A percentile compares a stretch with the other conserved stretches of the same genome.
Evolutionary conservation across 352 stramenopile genomes (phyloP).

Genomic region (Globisporangium cystogenes): DNA sequence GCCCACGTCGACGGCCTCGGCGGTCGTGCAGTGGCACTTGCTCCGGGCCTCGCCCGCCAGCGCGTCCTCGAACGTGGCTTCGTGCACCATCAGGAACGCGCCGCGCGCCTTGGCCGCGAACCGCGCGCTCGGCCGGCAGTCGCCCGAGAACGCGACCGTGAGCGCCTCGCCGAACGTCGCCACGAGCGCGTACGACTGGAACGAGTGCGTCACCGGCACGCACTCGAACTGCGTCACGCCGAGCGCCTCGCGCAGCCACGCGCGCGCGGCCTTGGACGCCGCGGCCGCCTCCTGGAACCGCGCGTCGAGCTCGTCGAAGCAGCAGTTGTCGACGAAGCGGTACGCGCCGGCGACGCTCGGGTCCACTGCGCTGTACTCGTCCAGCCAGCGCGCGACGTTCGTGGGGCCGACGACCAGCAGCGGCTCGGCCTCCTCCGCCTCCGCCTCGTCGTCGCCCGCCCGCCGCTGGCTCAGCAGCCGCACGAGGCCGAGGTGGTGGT

Average conservation of each 20-base stretch:
- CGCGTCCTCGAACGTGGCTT: slow-evolving; percentile 97
- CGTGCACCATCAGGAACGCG: slow-evolving; percentile 93
- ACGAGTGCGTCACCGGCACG: slow-evolving; percentile 86
- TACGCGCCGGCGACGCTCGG: slow-evolving; percentile 76
- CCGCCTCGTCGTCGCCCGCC: no score
- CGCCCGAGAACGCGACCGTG: slow-evolving; percentile 92
- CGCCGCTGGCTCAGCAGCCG: slow-evolving; percentile 86
- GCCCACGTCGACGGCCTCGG: slow-evolving; percentile 88
- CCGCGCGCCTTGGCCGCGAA: slow-evolving; percentile 48
- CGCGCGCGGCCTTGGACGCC: slow-evolving; percentile 27
- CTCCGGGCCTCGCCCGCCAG: slow-evolving; percentile 90
- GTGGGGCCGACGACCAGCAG: slow-evolving; percentile 92
- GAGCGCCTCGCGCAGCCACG: slow-evolving; percentile 33
- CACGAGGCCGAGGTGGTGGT: slow-evolving; percentile 95
- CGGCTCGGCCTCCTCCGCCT: slow-evolving; percentile 46
- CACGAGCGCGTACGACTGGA: slow-evolving; percentile 88
- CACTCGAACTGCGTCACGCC: slow-evolving; percentile 49
- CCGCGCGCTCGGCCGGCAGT: slow-evolving; percentile 88
- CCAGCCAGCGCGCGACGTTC: slow-evolving; percentile 86
- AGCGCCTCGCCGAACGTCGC: slow-evolving; percentile 56
- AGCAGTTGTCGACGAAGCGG: slow-evolving; percentile 87
- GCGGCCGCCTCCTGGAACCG: slow-evolving; percentile 27
- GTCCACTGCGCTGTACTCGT: slow-evolving; percentile 88
- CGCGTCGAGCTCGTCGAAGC: slow-evolving; percentile 57
- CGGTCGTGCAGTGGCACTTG: slow-evolving; percentile 94